Percentiles rank a stretch among this genome's conserved stretches.
Conservation (phyloP, 768 basidiomycete genomes). For the Serendipita indica region DNA sequence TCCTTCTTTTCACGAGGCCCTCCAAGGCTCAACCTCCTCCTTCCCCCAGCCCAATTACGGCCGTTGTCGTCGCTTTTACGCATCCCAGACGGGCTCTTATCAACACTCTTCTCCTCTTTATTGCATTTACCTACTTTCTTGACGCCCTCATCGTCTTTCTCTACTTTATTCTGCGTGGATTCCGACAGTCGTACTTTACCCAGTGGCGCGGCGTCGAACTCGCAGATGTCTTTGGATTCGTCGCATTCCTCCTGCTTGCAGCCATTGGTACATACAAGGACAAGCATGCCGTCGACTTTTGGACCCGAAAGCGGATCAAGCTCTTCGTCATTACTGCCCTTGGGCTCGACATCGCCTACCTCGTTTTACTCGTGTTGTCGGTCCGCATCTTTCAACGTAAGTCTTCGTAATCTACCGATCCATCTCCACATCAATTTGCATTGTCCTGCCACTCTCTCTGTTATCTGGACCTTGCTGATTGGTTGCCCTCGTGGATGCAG, state of each 20-base stretch:
- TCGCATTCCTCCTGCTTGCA: conserved; percentile 57
- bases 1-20: conserved; percentile 12
- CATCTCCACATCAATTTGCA: neutral
- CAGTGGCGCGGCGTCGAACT: conserved; percentile 24
- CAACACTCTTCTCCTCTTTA: conserved; percentile 50
- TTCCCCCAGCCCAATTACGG: conserved; percentile 40
- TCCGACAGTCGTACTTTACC: conserved; percentile 46
- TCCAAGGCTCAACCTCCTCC: conserved; percentile 15
- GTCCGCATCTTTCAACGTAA: conserved; percentile 12
- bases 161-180: conserved; percentile 45
- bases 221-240: conserved; percentile 42
- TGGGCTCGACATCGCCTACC: conserved; percentile 43
- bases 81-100: conserved; percentile 67
- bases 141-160: conserved; percentile 64
- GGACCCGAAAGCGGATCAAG: conserved; percentile 46
- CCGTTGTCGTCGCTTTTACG: conserved; percentile 57
- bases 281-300: conserved; percentile 50
- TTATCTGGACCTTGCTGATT: neutral
- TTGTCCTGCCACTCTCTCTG: too few relatives aligned
- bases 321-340: conserved; percentile 38
- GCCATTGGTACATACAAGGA: conserved; percentile 71
- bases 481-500: neutral
- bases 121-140: conserved; percentile 56
- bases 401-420: neutral
- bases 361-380: conserved; percentile 36